These are phyloP conservation scores for Lactarius quietus DNA, from an alignment of 768 basidiomycete species.

Conservation along the genomic window DNA sequence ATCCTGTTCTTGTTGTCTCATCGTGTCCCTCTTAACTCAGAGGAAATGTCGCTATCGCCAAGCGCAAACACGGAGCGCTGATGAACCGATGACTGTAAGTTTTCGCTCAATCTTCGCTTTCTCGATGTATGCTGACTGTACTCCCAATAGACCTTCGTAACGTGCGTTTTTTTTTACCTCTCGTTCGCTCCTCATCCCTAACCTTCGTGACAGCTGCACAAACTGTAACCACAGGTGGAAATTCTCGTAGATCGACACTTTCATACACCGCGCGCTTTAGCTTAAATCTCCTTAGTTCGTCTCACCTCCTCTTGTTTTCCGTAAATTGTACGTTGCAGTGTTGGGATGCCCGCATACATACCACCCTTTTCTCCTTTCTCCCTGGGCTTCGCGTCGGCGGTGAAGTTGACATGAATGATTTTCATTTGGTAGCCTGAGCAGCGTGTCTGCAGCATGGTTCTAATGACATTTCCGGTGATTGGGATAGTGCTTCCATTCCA, in stretches of 20 bases:
- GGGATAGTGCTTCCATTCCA: not conserved
- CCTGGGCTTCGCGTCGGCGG: not conserved
- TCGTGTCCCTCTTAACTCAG: conserved; percentile 38
- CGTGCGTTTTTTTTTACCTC: too few relatives aligned
- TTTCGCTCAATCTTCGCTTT: conserved; percentile 9
- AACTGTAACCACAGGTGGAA: too few relatives aligned
- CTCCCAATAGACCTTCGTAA: too few relatives aligned
- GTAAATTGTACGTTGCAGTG: too few relatives aligned
- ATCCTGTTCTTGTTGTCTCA: not conserved
- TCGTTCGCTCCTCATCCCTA: too few relatives aligned
- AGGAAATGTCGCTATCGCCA: conserved; percentile 90
- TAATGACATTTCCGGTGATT: not conserved
- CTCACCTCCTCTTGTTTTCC: too few relatives aligned
- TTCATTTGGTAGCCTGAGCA: not conserved
- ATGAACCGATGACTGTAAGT: conserved; percentile 96
- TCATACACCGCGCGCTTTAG: not conserved
- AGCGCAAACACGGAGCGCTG: conserved; percentile 95
- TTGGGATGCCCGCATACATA: too few relatives aligned
- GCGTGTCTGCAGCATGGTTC: not conserved
- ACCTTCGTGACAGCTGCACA: too few relatives aligned
- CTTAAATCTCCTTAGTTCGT: conserved; percentile 14
- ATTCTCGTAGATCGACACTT: too few relatives aligned
- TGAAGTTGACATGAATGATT: not conserved
- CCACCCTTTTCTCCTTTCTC: too few relatives aligned
- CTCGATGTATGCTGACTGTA: too few relatives aligned